Evolutionary conservation across 495 filamentous ascomycete species (phyloP).

Genomic region (Penicillium alfredii): DNA sequence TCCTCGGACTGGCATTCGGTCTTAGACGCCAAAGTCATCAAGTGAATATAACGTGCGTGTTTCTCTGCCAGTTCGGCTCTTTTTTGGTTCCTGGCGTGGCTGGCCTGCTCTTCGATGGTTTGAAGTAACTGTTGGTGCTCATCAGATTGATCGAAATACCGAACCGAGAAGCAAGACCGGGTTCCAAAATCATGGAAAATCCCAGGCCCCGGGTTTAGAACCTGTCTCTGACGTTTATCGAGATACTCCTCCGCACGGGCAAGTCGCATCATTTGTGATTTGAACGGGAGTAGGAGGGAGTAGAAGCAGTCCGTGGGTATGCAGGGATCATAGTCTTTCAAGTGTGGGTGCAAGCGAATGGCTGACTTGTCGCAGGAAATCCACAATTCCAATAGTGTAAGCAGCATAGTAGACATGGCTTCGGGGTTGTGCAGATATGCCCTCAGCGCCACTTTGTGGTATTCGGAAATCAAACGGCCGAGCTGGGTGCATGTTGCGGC

Average conservation of each 20-base stretch:
- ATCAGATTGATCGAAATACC: slow-evolving; percentile 45
- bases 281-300: slow-evolving; percentile 43
- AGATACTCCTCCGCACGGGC: slow-evolving; percentile 47
- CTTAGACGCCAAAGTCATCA: too few relatives aligned
- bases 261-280: slow-evolving; percentile 47
- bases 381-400: slow-evolving; percentile 60
- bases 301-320: slow-evolving; percentile 41
- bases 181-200: slow-evolving; percentile 32
- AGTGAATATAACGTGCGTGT: slow-evolving; percentile 19
- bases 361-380: slow-evolving; percentile 52
- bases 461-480: slow-evolving; percentile 21
- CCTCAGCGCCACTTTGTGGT: slow-evolving; percentile 20
- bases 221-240: slow-evolving; percentile 11
- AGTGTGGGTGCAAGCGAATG: slow-evolving; percentile 26
- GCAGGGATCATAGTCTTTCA: slow-evolving; percentile 47
- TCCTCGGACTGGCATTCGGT: too few relatives aligned
- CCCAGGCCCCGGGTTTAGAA: slow-evolving; percentile 11
- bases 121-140: slow-evolving; percentile 43
- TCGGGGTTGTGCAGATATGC: slow-evolving; percentile 44
- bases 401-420: slow-evolving; percentile 50
- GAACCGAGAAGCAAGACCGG: slow-evolving; percentile 42
- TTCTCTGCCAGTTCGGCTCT: slow-evolving; percentile 32
- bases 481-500: slow-evolving; percentile 25
- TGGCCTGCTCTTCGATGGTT: slow-evolving; percentile 25
- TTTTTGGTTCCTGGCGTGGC: slow-evolving; percentile 30